Evolutionary conservation across 2,329 filamentous ascomycete genomes (phyloP), one percentile per base, ranked within the genome.

Genomic region (Alternaria ethzedia): DNA sequence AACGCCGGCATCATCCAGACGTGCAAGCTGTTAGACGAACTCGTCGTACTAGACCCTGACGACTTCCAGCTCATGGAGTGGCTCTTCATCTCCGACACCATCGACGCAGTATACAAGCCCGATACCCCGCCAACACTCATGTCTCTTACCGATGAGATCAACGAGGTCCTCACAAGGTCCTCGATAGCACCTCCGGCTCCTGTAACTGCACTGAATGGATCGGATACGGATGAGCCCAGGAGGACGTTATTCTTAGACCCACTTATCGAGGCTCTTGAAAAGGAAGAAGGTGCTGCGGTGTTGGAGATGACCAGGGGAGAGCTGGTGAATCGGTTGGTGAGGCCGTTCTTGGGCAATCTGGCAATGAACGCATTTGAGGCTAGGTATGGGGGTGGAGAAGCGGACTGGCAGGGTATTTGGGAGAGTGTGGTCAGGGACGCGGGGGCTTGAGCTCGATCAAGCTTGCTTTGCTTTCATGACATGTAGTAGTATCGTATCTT

Each of bases 51-150:
- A 8, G 91, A 92, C 5, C 95, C 94, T 0, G 96, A 99, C 70
- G 96, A 99, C 78, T 99, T 98, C 81, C 96, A 98, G 79, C 87
- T 98, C n/a, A 91, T 97, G 74, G 93, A 97, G 83, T 99, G 96
- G 96, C 88, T 98, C 5, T 99, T 97, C 79, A 90, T 99, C 59
- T 97, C 94, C 2, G 96, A 99, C 80, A 98, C 95, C 13, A 94
- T 97, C 68, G 96, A 99, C 73, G 94, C 96, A 1, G 92, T 99
- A 32, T 97, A 99, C 80, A 89, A 92, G 12, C 90, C 93, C 0
- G 82, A 88, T 13, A 59, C 47, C 83, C 85, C 55, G 90, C 90
- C 81, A 86, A 89, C 64, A 87, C 93, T 2, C 83, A 91, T 70
- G 3, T 93, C 93, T 3, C 86, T 98, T 6, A 91, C 92, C 1